Conservation (phyloP, 257 asterid species). For the Solanum pinnatisectum region DNA sequence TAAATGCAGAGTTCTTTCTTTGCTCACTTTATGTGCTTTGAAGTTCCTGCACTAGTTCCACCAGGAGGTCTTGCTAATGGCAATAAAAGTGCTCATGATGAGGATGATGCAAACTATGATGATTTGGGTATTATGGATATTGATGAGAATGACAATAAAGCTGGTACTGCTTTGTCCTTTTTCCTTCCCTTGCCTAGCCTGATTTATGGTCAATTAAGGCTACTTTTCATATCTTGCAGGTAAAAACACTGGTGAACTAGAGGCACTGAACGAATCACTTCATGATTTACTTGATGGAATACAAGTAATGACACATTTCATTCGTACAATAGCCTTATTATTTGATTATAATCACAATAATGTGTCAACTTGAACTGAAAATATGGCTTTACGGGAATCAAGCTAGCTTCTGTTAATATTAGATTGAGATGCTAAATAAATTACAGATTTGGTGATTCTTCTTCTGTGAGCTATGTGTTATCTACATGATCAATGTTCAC, state of each 20-base stretch:
- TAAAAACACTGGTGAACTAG: conserved; percentile 47
- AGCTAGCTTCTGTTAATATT: not conserved
- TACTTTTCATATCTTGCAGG: conserved; percentile 28
- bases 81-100: conserved; percentile 26
- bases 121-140: conserved; percentile 66
- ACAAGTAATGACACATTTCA: conserved; percentile 39
- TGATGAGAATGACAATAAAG: conserved; percentile 35
- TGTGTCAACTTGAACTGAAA: not conserved
- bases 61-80: conserved; percentile 53
- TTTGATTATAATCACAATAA: not conserved
- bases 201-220: not conserved
- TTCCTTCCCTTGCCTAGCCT: not conserved
- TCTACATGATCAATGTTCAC: not conserved
- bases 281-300: conserved; percentile 95
- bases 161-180: conserved; percentile 25
- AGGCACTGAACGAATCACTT: conserved; percentile 75
- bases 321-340: not conserved
- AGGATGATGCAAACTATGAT: conserved; percentile 46
- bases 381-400: not conserved
- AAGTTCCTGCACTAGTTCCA: conserved; percentile 71
- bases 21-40: conserved; percentile 98
- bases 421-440: not conserved
- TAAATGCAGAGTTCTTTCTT: conserved; percentile 80
- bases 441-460: not conserved
- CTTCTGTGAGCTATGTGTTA: not conserved